Evolutionary conservation across 2,329 filamentous ascomycete genomes (phyloP), one percentile per base, ranked within the genome.

Genomic region (Incumbomyces lentus): DNA sequence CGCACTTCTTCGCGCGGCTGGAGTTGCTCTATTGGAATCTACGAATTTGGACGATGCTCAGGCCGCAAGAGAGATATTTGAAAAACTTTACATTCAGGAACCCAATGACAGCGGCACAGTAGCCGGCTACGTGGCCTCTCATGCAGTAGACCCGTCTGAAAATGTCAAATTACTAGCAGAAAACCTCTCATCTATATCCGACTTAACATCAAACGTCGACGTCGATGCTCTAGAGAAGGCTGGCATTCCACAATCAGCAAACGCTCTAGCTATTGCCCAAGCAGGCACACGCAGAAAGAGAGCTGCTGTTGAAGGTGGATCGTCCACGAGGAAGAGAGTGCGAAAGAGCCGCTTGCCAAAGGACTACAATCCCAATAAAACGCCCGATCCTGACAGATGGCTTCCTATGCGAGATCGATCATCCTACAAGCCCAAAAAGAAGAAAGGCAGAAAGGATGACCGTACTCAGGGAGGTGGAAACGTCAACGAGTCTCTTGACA

Each of bases 361-460:
- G 59, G 66, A 72, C 47, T 70, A 65, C 47, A 54, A 56, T 59
- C 85, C 87, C 49, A 78, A 75, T 56, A 93, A 88, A 71, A 81
- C 80, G 54, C 77, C 86, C 30, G 92, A 98, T 64, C 82, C 87
- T 0, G 92, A 98, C 67, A 76, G 92, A 52, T 98, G 92, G 92
- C 68, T 98, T 50, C 90, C 92, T 11, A 72, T 96, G 59, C 81
- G 84, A 44, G 92, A 98, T 63, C 77, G 92, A 48, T 92, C 85
- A 57, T 85, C 80, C 34, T 98, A 95, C 66, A 74, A 84, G 40
- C 88, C 89, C 6, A 59, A 59, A 2, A 95, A 92, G 70, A 88
- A 88, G 5, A 88, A 84, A 71, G 88, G 84, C 71, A 83, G 88
- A 74, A 84, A 83, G 68, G 58, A 63, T 53, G 84, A 86, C 55